phyloP scores from a whole-genome alignment of 768 basidiomycete species.

The Clavulina sp. region DNA sequence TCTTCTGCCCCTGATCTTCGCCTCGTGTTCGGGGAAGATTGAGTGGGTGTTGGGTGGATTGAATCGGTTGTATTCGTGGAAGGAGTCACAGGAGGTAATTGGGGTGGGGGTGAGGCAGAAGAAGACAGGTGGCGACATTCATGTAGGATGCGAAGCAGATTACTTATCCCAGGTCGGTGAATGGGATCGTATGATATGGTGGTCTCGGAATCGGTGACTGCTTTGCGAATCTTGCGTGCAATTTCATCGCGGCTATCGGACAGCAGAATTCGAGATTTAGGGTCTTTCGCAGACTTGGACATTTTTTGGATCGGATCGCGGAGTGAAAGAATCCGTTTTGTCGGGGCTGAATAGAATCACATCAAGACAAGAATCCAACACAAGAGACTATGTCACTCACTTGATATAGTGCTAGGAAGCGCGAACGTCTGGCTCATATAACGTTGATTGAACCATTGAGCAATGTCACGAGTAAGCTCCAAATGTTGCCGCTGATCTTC shows the following conservation, averaged over 20 bases:
- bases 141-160: constrained; percentile 62
- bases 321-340: constrained; percentile 71
- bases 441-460: constrained; percentile 61
- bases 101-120: too few relatives aligned
- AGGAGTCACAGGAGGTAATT: too few relatives aligned
- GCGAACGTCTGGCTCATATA: constrained; percentile 43
- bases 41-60: too few relatives aligned
- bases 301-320: constrained; percentile 77
- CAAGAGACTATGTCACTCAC: constrained; percentile 28
- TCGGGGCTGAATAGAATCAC: constrained; percentile 35
- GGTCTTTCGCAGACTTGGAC: constrained; percentile 80
- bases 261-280: constrained; percentile 67
- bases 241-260: constrained; percentile 55
- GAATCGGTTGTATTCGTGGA: too few relatives aligned
- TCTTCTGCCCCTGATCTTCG: too few relatives aligned
- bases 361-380: too few relatives aligned
- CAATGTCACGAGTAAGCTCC: constrained; percentile 72
- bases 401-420: constrained; percentile 50
- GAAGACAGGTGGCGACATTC: too few relatives aligned
- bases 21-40: too few relatives aligned
- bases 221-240: constrained; percentile 48
- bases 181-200: constrained; percentile 69
- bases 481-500: constrained; percentile 94
- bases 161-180: constrained; percentile 66
- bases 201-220: constrained; percentile 68